Evolutionary conservation across 345 rosid genomes (phyloP).

Genomic region (Citropsis articulata): DNA sequence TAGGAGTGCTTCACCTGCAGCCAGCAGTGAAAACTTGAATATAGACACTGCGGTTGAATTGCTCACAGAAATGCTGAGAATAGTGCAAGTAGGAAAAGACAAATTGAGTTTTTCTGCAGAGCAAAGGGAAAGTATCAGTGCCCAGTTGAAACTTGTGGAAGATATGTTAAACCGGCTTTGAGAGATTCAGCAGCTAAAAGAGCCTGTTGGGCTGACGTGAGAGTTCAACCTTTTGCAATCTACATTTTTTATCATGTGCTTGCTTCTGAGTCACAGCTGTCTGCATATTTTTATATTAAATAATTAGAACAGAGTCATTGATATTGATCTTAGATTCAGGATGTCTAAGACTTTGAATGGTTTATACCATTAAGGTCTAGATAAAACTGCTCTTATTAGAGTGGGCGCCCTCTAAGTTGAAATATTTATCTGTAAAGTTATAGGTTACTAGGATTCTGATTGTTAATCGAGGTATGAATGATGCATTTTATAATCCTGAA

Average conservation of each 20-base stretch:
- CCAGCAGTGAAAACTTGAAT: conserved; percentile 34
- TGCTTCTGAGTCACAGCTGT: background rate
- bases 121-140: conserved; percentile 34
- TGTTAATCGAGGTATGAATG: background rate
- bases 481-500: background rate
- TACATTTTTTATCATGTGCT: conserved; percentile 7
- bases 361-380: background rate
- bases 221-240: background rate
- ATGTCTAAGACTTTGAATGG: background rate
- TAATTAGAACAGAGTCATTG: background rate
- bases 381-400: background rate
- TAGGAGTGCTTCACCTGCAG: conserved; percentile 41
- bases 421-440: background rate
- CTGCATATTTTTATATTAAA: background rate
- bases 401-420: background rate
- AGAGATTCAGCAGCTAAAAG: conserved; percentile 40
- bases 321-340: background rate
- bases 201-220: conserved; percentile 21
- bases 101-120: conserved; percentile 36
- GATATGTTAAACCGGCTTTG: conserved; percentile 45
- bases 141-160: conserved; percentile 46
- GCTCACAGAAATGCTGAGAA: conserved; percentile 45
- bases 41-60: conserved; percentile 53
- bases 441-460: background rate
- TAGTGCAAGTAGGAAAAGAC: conserved; percentile 46